Conservation (phyloP, 202 grass and related monocot genomes). For the Panicum hallii region DNA sequence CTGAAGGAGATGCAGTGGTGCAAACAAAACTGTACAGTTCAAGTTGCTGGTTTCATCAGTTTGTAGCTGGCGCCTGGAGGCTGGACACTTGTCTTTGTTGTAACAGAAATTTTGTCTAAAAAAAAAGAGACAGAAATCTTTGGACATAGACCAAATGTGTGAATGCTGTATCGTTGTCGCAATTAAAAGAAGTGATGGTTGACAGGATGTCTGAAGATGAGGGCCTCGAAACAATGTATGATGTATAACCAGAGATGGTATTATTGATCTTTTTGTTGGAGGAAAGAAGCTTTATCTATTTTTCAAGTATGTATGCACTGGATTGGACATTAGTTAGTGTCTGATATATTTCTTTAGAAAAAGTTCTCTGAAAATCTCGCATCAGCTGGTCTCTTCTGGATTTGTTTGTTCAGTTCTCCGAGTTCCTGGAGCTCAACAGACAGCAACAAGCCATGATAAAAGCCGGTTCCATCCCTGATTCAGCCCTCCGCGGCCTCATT, state of each 20-base stretch:
- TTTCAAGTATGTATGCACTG: too few relatives aligned
- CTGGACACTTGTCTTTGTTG: constrained; percentile 22
- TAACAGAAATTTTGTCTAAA: constrained; percentile 6
- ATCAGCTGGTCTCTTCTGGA: not conserved
- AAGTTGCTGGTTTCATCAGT: not conserved
- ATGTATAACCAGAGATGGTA: not conserved
- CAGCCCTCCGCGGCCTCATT: too few relatives aligned
- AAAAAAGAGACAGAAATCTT: not conserved
- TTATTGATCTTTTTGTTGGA: not conserved
- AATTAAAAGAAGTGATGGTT: not conserved
- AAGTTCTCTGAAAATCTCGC: not conserved
- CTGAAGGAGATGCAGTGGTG: not conserved
- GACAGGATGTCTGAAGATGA: not conserved
- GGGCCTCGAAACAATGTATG: not conserved
- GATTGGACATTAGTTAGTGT: not conserved
- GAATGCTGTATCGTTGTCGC: not conserved
- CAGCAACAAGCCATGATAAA: too few relatives aligned
- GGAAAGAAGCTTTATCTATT: too few relatives aligned
- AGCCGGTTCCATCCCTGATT: too few relatives aligned
- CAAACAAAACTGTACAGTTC: not conserved
- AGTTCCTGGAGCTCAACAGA: not conserved
- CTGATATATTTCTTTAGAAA: not conserved
- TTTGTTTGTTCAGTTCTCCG: not conserved
- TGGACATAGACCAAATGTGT: constrained; percentile 7
- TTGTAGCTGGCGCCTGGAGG: constrained; percentile 4